phyloP scores from a whole-genome alignment of 2,329 filamentous ascomycete genomes.

The Reticulascus tulasneorum region DNA sequence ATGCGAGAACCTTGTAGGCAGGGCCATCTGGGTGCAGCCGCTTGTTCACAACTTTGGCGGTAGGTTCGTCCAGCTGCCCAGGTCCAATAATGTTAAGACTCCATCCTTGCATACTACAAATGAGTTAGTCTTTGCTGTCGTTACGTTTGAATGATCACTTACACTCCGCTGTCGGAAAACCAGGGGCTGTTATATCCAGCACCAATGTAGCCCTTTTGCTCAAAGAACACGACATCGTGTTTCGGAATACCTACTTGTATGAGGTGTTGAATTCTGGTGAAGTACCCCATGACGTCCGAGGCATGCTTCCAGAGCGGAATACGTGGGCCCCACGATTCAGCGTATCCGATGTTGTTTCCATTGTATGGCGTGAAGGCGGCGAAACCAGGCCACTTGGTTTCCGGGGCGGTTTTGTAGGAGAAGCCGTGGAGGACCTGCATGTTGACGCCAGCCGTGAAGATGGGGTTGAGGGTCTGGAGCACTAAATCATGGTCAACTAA shows the following conservation, averaged over 20 bases:
- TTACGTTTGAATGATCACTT: too few species aligned
- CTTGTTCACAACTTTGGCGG: conserved; percentile 2
- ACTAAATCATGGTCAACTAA: neutral
- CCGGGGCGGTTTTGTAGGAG: conserved; percentile 8
- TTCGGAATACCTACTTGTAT: conserved; percentile 6
- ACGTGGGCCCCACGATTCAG: conserved; percentile 15
- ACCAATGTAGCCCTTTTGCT: conserved; percentile 8
- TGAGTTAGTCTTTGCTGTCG: too few species aligned
- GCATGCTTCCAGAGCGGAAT: conserved; percentile 11
- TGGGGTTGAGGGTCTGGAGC: conserved; percentile 10
- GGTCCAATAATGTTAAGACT: conserved; percentile 9
- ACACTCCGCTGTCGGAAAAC: conserved; percentile 3
- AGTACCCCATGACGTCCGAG: conserved; percentile 10
- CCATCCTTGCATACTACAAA: conserved; percentile 6
- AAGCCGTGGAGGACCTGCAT: conserved; percentile 14
- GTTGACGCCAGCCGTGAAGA: conserved; percentile 14
- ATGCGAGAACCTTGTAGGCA: conserved; percentile 1
- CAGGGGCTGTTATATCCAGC: conserved; percentile 7
- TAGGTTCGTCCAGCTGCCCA: conserved; percentile 7
- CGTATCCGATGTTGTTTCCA: conserved; percentile 5
- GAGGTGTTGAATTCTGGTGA: conserved; percentile 3
- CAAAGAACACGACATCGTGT: conserved; percentile 13
- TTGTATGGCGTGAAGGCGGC: conserved; percentile 9
- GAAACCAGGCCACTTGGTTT: conserved; percentile 14
- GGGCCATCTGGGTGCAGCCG: conserved; percentile 2